phyloP scores from a whole-genome alignment of 2,329 filamentous ascomycete species.

The Curvularia verruculosa region DNA sequence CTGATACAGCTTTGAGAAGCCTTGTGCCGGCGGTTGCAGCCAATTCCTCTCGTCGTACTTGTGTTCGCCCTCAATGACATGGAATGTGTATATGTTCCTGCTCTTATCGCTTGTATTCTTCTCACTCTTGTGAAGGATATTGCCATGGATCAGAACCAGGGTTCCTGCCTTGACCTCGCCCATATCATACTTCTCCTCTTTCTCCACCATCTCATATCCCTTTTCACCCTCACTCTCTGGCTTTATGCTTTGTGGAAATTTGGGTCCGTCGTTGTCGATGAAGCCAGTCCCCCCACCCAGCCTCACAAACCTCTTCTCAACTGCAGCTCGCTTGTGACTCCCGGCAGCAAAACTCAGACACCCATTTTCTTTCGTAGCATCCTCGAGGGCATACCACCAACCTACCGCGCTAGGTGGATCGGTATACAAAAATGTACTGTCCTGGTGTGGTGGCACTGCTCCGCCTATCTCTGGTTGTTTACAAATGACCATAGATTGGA shows the following conservation, averaged over 20 bases:
- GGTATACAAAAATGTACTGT: conserved; percentile 91
- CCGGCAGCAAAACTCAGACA: conserved; percentile 86
- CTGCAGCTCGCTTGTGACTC: conserved; percentile 74
- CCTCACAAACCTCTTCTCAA: conserved; percentile 78
- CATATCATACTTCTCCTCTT: conserved; percentile 69
- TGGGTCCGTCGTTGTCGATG: conserved; percentile 67
- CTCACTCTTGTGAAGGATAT: conserved; percentile 94
- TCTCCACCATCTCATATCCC: conserved; percentile 35
- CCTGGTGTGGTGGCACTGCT: conserved; percentile 88
- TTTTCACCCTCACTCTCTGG: conserved; percentile 51
- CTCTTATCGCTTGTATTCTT: conserved; percentile 85
- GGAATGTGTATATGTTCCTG: conserved; percentile 95
- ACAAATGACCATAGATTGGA: conserved; percentile 98
- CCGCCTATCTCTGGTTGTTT: conserved; percentile 97
- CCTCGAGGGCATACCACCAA: conserved; percentile 97
- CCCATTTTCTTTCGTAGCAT: conserved; percentile 84
- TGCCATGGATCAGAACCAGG: conserved; percentile 92
- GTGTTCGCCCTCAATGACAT: conserved; percentile 85
- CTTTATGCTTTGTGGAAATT: conserved; percentile 61
- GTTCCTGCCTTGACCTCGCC: conserved; percentile 91
- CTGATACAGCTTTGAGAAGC: conserved; percentile 73
- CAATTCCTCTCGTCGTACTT: conserved; percentile 88
- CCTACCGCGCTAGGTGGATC: conserved; percentile 86
- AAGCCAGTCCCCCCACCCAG: conserved; percentile 56
- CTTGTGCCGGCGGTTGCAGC: conserved; percentile 82